Evolutionary conservation across 257 asterid genomes (phyloP).

Genomic region (Solanum rostratum): DNA sequence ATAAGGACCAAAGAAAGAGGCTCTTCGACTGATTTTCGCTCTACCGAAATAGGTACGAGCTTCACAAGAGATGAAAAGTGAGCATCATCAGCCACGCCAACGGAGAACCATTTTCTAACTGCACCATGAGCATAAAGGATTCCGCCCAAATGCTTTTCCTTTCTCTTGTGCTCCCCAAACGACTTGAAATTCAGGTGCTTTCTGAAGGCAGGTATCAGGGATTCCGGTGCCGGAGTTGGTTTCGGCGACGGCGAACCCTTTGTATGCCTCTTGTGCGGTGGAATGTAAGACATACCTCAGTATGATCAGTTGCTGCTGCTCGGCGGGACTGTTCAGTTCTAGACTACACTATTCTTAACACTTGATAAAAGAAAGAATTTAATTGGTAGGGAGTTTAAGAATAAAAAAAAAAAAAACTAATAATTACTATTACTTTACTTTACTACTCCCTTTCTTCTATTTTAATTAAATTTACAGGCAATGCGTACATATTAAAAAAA

Average conservation of each 20-base stretch:
- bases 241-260: slow-evolving; percentile 11
- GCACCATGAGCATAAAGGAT: slow-evolving; percentile 14
- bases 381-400: no score
- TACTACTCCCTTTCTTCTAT: no score
- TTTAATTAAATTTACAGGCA: no score
- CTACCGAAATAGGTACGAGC: slow-evolving; percentile 20
- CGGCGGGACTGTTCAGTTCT: background rate
- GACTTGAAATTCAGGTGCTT: background rate
- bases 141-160: background rate
- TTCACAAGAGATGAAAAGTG: slow-evolving; percentile 11
- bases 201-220: background rate
- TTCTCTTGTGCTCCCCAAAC: background rate
- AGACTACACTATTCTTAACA: background rate
- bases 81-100: slow-evolving; percentile 23
- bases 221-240: slow-evolving; percentile 8
- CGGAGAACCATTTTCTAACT: slow-evolving; percentile 34
- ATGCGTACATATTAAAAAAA: no score
- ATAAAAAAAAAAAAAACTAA: no score
- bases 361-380: no score
- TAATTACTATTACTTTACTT: no score
- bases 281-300: slow-evolving; percentile 28
- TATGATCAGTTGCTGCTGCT: background rate
- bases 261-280: slow-evolving; percentile 36
- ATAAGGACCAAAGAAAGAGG: slow-evolving; percentile 18
- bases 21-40: slow-evolving; percentile 6